Conservation (phyloP, 768 basidiomycete genomes). For the Infundibulicybe gibba region DNA sequence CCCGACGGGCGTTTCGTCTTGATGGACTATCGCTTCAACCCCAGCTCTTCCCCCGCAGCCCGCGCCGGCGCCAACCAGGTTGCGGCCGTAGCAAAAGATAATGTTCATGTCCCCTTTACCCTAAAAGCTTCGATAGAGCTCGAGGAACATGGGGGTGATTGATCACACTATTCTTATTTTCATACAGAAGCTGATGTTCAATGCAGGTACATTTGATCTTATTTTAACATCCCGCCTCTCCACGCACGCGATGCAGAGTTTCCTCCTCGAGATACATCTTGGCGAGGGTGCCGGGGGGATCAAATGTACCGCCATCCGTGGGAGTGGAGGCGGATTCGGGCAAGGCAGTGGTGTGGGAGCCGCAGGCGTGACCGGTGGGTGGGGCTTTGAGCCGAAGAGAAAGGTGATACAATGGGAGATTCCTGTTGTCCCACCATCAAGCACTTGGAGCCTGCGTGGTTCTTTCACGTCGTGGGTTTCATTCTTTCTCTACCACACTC, state of each 20-base stretch:
- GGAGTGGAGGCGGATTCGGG: constrained; percentile 40
- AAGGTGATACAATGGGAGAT: constrained; percentile 84
- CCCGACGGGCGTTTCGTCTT: constrained; percentile 88
- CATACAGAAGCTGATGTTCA: neutral
- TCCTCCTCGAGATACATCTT: constrained; percentile 69
- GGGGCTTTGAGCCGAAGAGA: constrained; percentile 74
- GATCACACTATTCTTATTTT: neutral
- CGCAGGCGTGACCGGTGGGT: constrained; percentile 34
- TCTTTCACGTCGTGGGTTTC: constrained; percentile 67
- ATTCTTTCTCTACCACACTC: neutral
- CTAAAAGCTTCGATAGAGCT: constrained; percentile 47
- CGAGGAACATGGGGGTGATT: constrained; percentile 38
- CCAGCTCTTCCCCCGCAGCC: constrained; percentile 29
- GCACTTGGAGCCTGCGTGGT: constrained; percentile 70
- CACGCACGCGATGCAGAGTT: constrained; percentile 64
- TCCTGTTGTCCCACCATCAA: constrained; percentile 59
- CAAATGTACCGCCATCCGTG: constrained; percentile 65
- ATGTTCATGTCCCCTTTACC: constrained; percentile 47
- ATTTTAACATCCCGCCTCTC: constrained; percentile 61
- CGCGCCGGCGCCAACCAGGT: constrained; percentile 13
- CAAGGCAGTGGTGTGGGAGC: constrained; percentile 20
- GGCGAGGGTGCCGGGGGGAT: constrained; percentile 72
- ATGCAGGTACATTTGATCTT: constrained; percentile 55
- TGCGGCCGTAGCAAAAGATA: constrained; percentile 28
- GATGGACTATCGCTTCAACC: constrained; percentile 74